Percentiles rank a stretch among this genome's conserved stretches.
Evolutionary conservation across 495 filamentous ascomycete genomes (phyloP).

Genomic region (Penicillium maclennaniae): DNA sequence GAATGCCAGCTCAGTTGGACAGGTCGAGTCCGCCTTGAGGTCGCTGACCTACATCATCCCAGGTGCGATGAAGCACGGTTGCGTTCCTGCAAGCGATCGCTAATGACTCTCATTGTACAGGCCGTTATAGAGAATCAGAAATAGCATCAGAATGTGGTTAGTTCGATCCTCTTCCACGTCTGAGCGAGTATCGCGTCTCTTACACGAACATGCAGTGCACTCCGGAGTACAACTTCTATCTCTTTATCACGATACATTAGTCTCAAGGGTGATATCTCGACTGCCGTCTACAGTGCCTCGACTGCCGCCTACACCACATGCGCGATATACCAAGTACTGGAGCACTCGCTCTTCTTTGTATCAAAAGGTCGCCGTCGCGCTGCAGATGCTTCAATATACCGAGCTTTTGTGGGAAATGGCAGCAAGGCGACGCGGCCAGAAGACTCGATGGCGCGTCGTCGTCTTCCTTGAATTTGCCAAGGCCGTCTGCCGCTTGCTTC

Average conservation of each 20-base stretch:
- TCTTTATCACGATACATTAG: constrained; percentile 89
- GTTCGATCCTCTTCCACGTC: constrained; percentile 15
- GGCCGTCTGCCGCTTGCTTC: constrained; percentile 75
- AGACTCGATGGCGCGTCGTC: constrained; percentile 82
- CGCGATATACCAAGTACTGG: constrained; percentile 90
- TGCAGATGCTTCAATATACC: constrained; percentile 90
- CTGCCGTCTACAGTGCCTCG: constrained; percentile 41
- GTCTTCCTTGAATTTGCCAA: constrained; percentile 83
- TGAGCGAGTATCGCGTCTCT: not conserved
- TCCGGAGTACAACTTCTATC: constrained; percentile 84
- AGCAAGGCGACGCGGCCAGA: constrained; percentile 80
- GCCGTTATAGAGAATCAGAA: constrained; percentile 89
- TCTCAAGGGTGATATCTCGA: constrained; percentile 59
- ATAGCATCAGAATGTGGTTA: constrained; percentile 82
- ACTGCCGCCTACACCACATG: constrained; percentile 66
- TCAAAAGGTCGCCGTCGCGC: constrained; percentile 66
- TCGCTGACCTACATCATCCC: constrained; percentile 95
- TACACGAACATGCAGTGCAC: constrained; percentile 53
- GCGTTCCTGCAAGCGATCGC: not conserved
- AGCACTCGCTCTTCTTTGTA: constrained; percentile 70
- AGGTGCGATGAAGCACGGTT: constrained; percentile 42
- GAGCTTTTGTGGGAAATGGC: constrained; percentile 84
- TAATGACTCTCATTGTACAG: constrained; percentile 32
- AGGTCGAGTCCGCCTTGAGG: constrained; percentile 88
- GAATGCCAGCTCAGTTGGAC: constrained; percentile 84